Evolutionary conservation across 352 stramenopile species (phyloP).

Genomic region (Pythium phragmiticola): DNA sequence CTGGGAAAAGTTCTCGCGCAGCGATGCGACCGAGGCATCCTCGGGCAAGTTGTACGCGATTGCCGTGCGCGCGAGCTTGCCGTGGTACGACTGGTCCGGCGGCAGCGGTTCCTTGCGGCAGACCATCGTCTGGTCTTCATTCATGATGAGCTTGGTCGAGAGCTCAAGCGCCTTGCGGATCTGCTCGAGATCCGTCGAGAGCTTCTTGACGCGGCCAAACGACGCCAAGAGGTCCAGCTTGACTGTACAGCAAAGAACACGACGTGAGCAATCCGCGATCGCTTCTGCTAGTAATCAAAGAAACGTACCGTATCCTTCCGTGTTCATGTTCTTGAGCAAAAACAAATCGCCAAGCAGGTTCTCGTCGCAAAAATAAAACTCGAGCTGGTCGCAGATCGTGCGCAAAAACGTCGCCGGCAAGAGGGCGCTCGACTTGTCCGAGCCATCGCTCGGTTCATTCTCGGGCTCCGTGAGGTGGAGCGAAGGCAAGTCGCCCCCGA

Average conservation of each 20-base stretch:
- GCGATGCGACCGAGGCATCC: slow-evolving; percentile 78
- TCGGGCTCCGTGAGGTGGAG: slow-evolving; percentile 60
- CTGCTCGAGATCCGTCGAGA: slow-evolving; percentile 80
- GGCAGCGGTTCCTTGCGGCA: slow-evolving; percentile 83
- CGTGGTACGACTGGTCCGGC: slow-evolving; percentile 83
- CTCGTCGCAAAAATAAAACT: slow-evolving; percentile 90
- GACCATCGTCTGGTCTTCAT: slow-evolving; percentile 80
- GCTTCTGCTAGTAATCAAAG: too few relatives aligned
- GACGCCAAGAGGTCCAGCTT: slow-evolving; percentile 83
- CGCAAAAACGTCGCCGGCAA: slow-evolving; percentile 79
- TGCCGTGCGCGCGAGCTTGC: slow-evolving; percentile 78
- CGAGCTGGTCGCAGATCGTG: slow-evolving; percentile 86
- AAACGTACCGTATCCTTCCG: slow-evolving; percentile 73
- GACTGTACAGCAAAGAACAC: slow-evolving; percentile 35
- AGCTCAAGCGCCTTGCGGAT: slow-evolving; percentile 82
- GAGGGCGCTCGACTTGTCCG: slow-evolving; percentile 37
- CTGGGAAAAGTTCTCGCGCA: slow-evolving; percentile 82
- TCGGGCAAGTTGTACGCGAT: slow-evolving; percentile 88
- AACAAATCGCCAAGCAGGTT: slow-evolving; percentile 85
- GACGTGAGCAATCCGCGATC: too few relatives aligned
- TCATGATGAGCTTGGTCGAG: slow-evolving; percentile 83
- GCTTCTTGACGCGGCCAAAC: slow-evolving; percentile 86
- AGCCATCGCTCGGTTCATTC: slow-evolving; percentile 36
- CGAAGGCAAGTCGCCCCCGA: slow-evolving; percentile 42
- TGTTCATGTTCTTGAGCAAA: slow-evolving; percentile 89